Percentiles rank a stretch among this genome's conserved stretches.
These are phyloP conservation scores for Colletotrichum acutatum DNA, from an alignment of 2,329 filamentous ascomycete species.

Conservation along the genomic window DNA sequence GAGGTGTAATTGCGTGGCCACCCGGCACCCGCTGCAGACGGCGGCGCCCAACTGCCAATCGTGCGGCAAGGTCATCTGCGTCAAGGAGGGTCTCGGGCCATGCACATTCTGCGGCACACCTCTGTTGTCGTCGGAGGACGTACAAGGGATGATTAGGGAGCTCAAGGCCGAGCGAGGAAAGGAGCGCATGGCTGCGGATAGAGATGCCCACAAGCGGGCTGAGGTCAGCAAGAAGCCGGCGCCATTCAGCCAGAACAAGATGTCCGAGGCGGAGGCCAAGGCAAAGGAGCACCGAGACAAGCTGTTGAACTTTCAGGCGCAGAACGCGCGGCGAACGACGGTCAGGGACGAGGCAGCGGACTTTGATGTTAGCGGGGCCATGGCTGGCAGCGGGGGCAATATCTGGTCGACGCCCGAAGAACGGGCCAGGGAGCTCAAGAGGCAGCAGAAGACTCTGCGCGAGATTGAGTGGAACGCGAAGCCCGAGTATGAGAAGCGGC, in stretches of 20 bases:
- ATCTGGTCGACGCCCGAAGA: constrained; percentile 90
- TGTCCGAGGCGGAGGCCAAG: constrained; percentile 70
- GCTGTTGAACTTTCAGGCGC: constrained; percentile 83
- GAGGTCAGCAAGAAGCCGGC: constrained; percentile 72
- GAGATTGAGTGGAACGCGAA: constrained; percentile 88
- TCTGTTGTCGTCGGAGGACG: constrained; percentile 76
- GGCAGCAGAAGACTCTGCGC: constrained; percentile 83
- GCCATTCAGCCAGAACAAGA: constrained; percentile 65
- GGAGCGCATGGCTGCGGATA: constrained; percentile 86
- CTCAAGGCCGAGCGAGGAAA: constrained; percentile 86
- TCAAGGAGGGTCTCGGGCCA: constrained; percentile 92
- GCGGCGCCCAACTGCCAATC: constrained; percentile 92
- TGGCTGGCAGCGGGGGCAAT: constrained; percentile 61
- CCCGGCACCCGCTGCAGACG: constrained; percentile 86
- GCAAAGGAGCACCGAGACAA: constrained; percentile 85
- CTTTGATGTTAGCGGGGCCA: constrained; percentile 62
- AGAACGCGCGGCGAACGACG: constrained; percentile 85
- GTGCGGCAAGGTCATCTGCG: constrained; percentile 95
- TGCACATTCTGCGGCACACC: constrained; percentile 90
- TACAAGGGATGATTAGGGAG: constrained; percentile 86
- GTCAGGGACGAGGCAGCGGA: constrained; percentile 85
- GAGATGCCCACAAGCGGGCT: constrained; percentile 73
- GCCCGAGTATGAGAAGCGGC: constrained; percentile 90
- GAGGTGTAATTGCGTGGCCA: constrained; percentile 88
- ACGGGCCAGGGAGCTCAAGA: constrained; percentile 83